Evolutionary conservation across 2,329 filamentous ascomycete species (phyloP), one percentile per base, ranked within the genome.

Genomic region (Talaromyces piceae): DNA sequence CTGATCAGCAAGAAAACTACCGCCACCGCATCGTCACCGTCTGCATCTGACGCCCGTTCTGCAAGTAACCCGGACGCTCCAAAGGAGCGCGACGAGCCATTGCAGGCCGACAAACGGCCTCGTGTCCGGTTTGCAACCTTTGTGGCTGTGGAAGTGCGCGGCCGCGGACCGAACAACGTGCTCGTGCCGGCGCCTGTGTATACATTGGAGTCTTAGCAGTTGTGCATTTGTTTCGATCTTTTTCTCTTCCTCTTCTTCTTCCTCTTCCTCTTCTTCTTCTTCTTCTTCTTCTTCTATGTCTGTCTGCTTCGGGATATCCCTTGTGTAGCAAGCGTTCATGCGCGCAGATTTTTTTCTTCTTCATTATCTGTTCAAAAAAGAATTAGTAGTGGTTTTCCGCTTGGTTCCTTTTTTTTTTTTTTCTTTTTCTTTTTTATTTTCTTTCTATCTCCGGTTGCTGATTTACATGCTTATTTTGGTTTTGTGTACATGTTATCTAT

Each of bases 81-180:
- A 8, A 57, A 57, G 13, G 50, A 58, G 4, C 58, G 58, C 20
- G 59, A 56, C 3, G 65, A 65, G 50, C 51, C 53, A n/a, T 58
- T 60, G 49, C 16, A n/a, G 12, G 47, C 53, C 33, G 56, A 57
- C 28, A 54, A 59, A 23, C 61, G 63, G 45, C 64, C 69, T 5
- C 83, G 80, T 58, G 81, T 91, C 51, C 81, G 87, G 39, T 86
- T 91, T 65, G 83, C 87, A 1, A 85, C 83, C 4, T 91, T 91
- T 65, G 69, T 90, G 51, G 80, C 79, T 16, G 77, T 90, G 27
- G 87, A 91, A 68, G 86, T 91, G 6, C 75, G 85, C 56, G 86
- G 86, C 20, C 80, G 86, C 47, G 67, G 67, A 2, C 58, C 65
- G 8, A 61, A 63, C 54, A 87, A 87, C 68, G 83, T 90, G 45